These are phyloP conservation scores for Sporobolomyces pararoseus DNA, from an alignment of 768 basidiomycete species.

Conservation along the genomic window DNA sequence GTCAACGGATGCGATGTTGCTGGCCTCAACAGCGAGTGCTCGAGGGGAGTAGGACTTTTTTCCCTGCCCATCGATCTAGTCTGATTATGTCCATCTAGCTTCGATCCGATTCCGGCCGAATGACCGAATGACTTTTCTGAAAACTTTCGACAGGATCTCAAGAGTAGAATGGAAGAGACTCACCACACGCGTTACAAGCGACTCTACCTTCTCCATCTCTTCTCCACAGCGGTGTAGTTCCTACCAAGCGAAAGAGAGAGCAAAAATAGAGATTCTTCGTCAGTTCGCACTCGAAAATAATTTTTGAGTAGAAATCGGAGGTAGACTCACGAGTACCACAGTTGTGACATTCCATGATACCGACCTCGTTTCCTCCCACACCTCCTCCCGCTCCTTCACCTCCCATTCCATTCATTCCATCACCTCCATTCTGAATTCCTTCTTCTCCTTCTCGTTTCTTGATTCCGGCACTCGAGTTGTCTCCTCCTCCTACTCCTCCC, in stretches of 20 bases:
- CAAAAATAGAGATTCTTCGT: neutral
- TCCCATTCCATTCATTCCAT: neutral
- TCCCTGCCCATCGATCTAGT: slow-evolving; percentile 1
- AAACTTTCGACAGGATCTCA: no score
- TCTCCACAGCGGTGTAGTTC: slow-evolving; percentile 54
- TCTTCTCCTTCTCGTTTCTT: neutral
- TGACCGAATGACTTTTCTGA: no score
- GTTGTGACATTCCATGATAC: slow-evolving; percentile 46
- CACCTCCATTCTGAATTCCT: slow-evolving; percentile 1
- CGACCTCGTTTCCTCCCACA: slow-evolving; percentile 1
- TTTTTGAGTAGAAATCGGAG: slow-evolving; percentile 23
- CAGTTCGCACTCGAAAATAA: neutral
- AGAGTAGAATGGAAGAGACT: slow-evolving; percentile 28
- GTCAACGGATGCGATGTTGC: no score
- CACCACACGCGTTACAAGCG: slow-evolving; percentile 55
- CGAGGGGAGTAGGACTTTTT: neutral
- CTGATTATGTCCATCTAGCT: neutral
- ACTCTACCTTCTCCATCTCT: slow-evolving; percentile 54
- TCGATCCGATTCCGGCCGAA: neutral
- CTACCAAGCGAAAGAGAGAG: slow-evolving; percentile 3
- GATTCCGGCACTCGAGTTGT: no score
- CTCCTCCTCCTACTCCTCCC: slow-evolving; percentile 18
- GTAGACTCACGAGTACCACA: slow-evolving; percentile 41
- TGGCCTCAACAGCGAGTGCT: neutral
- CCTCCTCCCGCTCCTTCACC: slow-evolving; percentile 1